phyloP scores from a whole-genome alignment of 2,329 filamentous ascomycete genomes.

The Aspergillus arachidicola region DNA sequence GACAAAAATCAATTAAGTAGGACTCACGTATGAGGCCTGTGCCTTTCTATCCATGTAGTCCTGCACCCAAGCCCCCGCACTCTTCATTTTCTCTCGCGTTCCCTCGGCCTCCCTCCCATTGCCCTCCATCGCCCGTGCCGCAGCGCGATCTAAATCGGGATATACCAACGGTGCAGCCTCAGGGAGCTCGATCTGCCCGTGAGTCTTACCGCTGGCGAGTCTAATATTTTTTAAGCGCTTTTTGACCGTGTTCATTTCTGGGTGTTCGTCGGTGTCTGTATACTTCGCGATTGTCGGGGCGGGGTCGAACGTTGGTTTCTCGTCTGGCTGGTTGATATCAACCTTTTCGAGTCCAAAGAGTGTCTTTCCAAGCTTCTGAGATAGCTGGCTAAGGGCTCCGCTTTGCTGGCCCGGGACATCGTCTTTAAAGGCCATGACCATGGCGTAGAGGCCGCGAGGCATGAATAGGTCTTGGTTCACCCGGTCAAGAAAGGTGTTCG shows the following conservation, averaged over 20 bases:
- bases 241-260: not conserved
- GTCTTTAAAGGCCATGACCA: not conserved
- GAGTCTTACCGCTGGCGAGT: not conserved
- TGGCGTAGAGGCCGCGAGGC: not conserved
- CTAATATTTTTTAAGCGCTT: not conserved
- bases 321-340: too few species aligned
- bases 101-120: not conserved
- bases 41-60: not conserved
- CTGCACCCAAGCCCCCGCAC: not conserved
- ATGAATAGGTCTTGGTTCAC: slow-evolving; percentile 1
- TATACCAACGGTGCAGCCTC: not conserved
- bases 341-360: too few species aligned
- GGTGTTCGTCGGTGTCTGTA: not conserved
- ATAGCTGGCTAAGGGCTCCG: too few species aligned
- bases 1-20: not conserved
- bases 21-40: slow-evolving; percentile 1
- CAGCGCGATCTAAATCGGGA: not conserved
- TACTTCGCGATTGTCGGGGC: not conserved
- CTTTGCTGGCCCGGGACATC: too few species aligned
- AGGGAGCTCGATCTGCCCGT: not conserved
- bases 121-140: too few species aligned
- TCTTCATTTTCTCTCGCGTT: not conserved
- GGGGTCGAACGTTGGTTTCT: not conserved
- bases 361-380: too few species aligned
- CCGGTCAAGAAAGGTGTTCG: not conserved